Base-by-base conservation (phyloP, 1,284 basidiomycete genomes). In the Rhodotorula sp. region DNA sequence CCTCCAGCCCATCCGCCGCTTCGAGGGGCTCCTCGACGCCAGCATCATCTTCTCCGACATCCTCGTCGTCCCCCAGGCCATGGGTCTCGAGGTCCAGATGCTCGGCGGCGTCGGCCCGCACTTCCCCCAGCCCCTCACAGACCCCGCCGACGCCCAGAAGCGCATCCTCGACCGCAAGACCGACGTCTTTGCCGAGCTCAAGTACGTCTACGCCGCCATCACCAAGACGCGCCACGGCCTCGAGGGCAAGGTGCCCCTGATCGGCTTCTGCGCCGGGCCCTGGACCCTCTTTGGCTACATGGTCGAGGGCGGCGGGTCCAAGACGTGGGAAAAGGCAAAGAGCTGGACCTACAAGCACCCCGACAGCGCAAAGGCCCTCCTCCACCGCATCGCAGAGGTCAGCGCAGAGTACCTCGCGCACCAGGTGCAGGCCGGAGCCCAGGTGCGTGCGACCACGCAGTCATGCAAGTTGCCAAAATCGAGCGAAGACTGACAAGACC, bases 231-330 rank as follows among this genome's bases (percentile, higher is more conserved):
- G 93, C 72, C 85, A 87, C 68, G 89, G 85, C 52, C 85, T 97
- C 64, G 85, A 87, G 2, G 93, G 94, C 42, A 87, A 91, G 79
- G 93, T 97, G 14, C 94, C 94, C 23, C 84, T 98, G 72, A 95
- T 98, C 78, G 94, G 94, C 8, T 98, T 98, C 83, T 92, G 89
- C 79, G 94, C 95, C 61, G 93, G 93, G 1, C 95, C 94, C 2
- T 97, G 95, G 95, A 97, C 95, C 25, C 86, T 97, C 66, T 94
- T 98, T 84, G 88, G 90, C 55, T 97, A 97, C 82, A 98, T 97
- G 95, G 87, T 95, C 77, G 94, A 97, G 81, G 95, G 94, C 21
- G 94, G 93, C 10, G 90, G 90, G 21, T 91, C 87, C 81, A 93
- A 93, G 84, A 91, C 91, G 27, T 88, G 92, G 77, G 89, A 92